Evolutionary conservation across 768 basidiomycete species (phyloP), one percentile per base, ranked within the genome.

Genomic region (Cystofilobasidium bisporidii): DNA sequence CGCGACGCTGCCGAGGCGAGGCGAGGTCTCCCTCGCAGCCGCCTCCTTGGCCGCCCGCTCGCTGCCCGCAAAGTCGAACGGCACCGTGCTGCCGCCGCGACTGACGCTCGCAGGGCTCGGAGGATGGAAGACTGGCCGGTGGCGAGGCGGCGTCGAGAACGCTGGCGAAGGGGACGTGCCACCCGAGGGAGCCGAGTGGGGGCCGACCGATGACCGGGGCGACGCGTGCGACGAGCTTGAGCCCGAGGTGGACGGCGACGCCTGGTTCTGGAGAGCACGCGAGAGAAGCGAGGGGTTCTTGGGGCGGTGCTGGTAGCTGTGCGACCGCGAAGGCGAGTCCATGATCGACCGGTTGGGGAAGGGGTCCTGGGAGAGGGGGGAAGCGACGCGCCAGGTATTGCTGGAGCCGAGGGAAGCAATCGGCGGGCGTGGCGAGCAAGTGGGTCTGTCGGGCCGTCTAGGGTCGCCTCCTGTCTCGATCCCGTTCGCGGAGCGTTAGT

Each of bases 61-160:
- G 57, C 50, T 69, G 0, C 32, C 68, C 33, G 32, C 68, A 47
- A 69, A 59, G 40, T 69, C 68, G 41, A 69, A 69, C 17, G 68
- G 68, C 30, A 69, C 57, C 12, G 64, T 64, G 10, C 62, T 43
- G 10, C 67, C 26, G 30, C 63, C 62, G 53, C 68, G n/a, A 14
- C 63, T 60, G 47, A 63, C 45, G 40, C 57, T 60, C 2, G 68
- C 56, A 12, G 68, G 68, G n/a, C 62, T 63, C 38, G 59, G 60
- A 45, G 45, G 63, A 33, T 26, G n/a, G n/a, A 28, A 64, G 40
- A 28, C 53, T 4, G 40, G 18, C 32, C 53, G 33, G 15, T 15
- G 50, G 53, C 22, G 63, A 40, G 20, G 63, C 40, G 20, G 50
- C n/a, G 63, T 64, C 40, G 36, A n/a, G 53, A 9, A 55, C 20